Conservation (phyloP, 1,284 basidiomycete genomes). For the Irpex rosettiformis region DNA sequence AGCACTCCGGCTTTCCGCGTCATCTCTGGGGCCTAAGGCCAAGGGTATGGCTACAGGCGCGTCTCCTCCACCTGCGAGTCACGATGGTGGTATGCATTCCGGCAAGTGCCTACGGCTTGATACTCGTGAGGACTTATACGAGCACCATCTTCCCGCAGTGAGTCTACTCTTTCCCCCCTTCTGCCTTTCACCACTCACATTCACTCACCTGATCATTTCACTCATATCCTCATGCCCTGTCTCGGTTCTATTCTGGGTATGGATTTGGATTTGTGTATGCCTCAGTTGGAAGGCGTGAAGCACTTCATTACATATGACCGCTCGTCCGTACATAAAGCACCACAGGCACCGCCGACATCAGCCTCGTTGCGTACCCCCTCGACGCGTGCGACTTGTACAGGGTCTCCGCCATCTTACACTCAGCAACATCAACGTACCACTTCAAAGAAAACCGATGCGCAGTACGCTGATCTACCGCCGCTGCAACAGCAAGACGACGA, state of each 20-base stretch:
- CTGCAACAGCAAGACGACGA: slow-evolving; percentile 2
- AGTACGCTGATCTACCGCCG: slow-evolving; percentile 7
- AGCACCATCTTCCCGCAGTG: background rate
- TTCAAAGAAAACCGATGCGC: background rate
- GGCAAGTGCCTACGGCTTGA: background rate
- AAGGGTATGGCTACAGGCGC: background rate
- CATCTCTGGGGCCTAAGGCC: background rate
- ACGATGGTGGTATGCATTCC: background rate
- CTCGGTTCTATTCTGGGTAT: background rate
- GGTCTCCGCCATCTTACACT: background rate
- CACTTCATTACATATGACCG: slow-evolving; percentile 10
- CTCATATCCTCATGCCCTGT: background rate
- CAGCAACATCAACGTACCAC: background rate
- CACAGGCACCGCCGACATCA: background rate
- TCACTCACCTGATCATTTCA: background rate
- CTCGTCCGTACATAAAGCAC: slow-evolving; percentile 7
- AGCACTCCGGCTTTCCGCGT: background rate
- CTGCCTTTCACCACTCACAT: background rate
- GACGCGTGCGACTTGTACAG: background rate
- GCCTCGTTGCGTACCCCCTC: background rate
- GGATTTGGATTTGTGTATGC: background rate
- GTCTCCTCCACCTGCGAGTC: background rate
- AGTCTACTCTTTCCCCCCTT: background rate
- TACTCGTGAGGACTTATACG: background rate
- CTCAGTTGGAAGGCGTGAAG: background rate